Evolutionary conservation across 2,329 filamentous ascomycete genomes (phyloP), one percentile per base, ranked within the genome.

Genomic region (Colletotrichum trifolii): DNA sequence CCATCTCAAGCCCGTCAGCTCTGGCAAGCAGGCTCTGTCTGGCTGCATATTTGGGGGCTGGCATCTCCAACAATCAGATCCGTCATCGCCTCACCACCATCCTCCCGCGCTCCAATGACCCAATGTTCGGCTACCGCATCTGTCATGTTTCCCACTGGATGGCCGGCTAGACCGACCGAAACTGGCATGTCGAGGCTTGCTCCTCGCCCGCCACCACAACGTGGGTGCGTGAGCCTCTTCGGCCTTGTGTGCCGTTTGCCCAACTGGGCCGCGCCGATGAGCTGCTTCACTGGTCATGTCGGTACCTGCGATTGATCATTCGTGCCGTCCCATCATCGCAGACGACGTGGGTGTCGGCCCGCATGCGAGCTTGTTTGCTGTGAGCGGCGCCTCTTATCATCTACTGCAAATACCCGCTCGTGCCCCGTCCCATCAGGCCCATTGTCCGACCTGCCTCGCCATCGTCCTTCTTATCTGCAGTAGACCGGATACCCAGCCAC

Each of bases 361-460:
- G 25, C 25, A 25, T 25, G 25, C 25, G 25, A 25, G 25, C 25
- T 25, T 25, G 40, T 60, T 33, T 42, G 47, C 42, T 48, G 40
- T 36, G 17, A 38, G 17, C 36, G 12, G 43, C 35, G 43, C 25
- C 34, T 17, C 13, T 12, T 8, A 7, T 6, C n/a, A 54, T 39
- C 34, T 25, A 25, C 46, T 63, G 60, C 60, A 58, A 63, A 62
- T 62, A 57, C 47, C 47, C 60, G 53, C 56, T 34, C 11, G 48
- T 8, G 25, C 34, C 53, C 53, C 15, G 45, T 13, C 8, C 54
- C 5, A 34, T 34, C 13, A n/a, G 60, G 46, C 53, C 60, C 39
- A 39, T 15, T 50, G 45, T 12, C 36, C 35, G 45, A 36, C 46
- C 60, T 52, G 4, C 3, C 33, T 9, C 8, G 9, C 4, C 6